Base-by-base conservation (phyloP, 176 grass and related monocot genomes). In the Avena insularis region DNA sequence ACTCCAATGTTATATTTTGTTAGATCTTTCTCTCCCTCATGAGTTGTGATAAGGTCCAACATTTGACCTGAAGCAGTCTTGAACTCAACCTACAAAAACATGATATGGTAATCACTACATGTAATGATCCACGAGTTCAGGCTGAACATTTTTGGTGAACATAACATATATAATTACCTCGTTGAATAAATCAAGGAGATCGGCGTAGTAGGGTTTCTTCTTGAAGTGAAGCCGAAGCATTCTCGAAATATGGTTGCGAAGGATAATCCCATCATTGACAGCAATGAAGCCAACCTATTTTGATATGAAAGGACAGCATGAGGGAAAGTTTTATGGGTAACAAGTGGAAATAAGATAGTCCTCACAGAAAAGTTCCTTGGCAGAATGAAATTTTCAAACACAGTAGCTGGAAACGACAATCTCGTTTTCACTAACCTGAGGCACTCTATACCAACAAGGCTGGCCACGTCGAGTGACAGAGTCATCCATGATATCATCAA, bases 401-500 rank as follows among this genome's bases (percentile, higher is more conserved):
- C 7, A 54, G 8, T 82, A 36, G 57, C 73, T 71, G 60, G 50
- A 83, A 6, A 77, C 9, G 9, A n/a, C 16, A 74, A 83, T 58
- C 86, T 77, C 17, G 40, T 83, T 12, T 71, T 45, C 46, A 68
- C 87, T 43, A 77, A 99, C 94, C 94, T 93, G 89, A 67, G 92
- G 86, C 23, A 94, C 68, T 73, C 93, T 94, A 88, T 85, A 94
- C 94, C 94, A 99, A 56, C 97, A 99, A 90, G 88, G 97, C 16
- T 93, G 94, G 50, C 94, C 92, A 10, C 94, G 92, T 19, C 97
- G 93, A 68, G 97, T 99, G 68, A 86, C 86, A 15, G 97, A 99
- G 20, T 89, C 92, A 70, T 96, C 97, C 97, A 96, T 99, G 68
- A 96, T 96, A 90, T 99, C 97, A 75, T 99, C 97, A 87, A 96